A percentile compares a stretch with the other conserved stretches of the same genome.
Conservation (phyloP, 2,329 filamentous ascomycete genomes). For the Aspergillus carbonarius region DNA sequence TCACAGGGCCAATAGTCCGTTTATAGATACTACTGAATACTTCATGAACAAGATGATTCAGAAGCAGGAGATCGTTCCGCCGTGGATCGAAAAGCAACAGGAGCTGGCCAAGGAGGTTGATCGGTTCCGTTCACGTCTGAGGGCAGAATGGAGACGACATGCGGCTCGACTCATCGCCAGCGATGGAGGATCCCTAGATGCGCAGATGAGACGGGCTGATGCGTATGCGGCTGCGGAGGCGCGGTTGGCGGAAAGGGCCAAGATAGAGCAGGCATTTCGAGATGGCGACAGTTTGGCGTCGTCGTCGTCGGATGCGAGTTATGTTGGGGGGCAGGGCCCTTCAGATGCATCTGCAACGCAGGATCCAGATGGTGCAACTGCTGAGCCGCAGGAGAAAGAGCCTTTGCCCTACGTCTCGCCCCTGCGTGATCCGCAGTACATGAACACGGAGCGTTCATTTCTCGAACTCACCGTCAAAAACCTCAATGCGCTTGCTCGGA, state of each 20-base stretch:
- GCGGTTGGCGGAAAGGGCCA: slow-evolving; percentile 27
- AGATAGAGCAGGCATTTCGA: slow-evolving; percentile 26
- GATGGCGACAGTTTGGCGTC: slow-evolving; percentile 7
- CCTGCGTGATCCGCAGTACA: slow-evolving; percentile 78
- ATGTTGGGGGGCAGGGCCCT: slow-evolving; percentile 13
- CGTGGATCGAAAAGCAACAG: slow-evolving; percentile 99
- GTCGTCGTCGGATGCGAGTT: not conserved
- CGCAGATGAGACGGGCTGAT: slow-evolving; percentile 69
- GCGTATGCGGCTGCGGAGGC: slow-evolving; percentile 74
- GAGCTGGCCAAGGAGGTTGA: slow-evolving; percentile 70
- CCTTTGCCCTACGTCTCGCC: slow-evolving; percentile 52
- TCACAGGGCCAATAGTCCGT: slow-evolving; percentile 77
- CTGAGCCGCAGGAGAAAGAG: slow-evolving; percentile 9
- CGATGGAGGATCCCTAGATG: slow-evolving; percentile 69
- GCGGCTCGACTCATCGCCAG: slow-evolving; percentile 76
- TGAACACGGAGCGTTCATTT: slow-evolving; percentile 70
- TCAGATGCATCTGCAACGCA: not conserved
- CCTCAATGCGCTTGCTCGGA: slow-evolving; percentile 76
- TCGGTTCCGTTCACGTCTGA: slow-evolving; percentile 70
- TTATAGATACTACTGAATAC: slow-evolving; percentile 94
- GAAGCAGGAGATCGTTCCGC: slow-evolving; percentile 89
- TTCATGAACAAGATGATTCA: slow-evolving; percentile 99
- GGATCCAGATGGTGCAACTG: not conserved
- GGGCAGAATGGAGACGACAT: slow-evolving; percentile 81
- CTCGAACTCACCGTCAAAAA: slow-evolving; percentile 72